A percentile compares a stretch with the other conserved stretches of the same genome.
phyloP scores from a whole-genome alignment of 176 grass and related monocot species.

The Phoenix dactylifera region DNA sequence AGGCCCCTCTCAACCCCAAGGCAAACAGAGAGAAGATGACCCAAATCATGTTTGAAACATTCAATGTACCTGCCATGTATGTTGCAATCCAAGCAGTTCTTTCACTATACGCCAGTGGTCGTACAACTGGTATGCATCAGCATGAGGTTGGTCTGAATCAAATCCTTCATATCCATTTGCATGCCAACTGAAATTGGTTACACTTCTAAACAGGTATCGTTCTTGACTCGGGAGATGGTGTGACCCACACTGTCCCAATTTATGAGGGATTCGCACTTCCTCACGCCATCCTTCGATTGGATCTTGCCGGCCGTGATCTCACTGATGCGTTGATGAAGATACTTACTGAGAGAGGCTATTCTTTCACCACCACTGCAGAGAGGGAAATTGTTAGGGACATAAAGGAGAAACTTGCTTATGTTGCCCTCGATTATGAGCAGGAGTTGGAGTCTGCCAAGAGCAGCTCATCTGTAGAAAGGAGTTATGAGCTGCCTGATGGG shows the following conservation, averaged over 20 bases:
- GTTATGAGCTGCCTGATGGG: constrained; percentile 77
- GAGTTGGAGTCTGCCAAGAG: constrained; percentile 59
- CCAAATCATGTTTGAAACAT: constrained; percentile 92
- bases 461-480: constrained; percentile 74
- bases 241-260: constrained; percentile 83
- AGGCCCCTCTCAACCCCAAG: constrained; percentile 81
- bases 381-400: constrained; percentile 90
- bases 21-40: constrained; percentile 93
- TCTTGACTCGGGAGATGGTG: constrained; percentile 80
- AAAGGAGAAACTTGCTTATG: constrained; percentile 86
- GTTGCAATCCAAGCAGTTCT: constrained; percentile 83
- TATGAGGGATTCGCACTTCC: constrained; percentile 76
- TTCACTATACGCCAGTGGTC: constrained; percentile 67
- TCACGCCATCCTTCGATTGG: constrained; percentile 70
- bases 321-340: constrained; percentile 85
- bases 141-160: neutral
- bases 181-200: no score
- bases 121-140: constrained; percentile 51
- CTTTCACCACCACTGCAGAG: constrained; percentile 77
- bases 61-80: constrained; percentile 76
- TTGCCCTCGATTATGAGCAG: constrained; percentile 70
- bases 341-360: constrained; percentile 78
- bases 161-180: neutral
- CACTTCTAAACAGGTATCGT: constrained; percentile 49
- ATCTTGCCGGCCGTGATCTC: constrained; percentile 79